Percentiles rank a stretch among this genome's conserved stretches.
Evolutionary conservation across 345 rosid genomes (phyloP).

Genomic region (Lepidium aucheri): DNA sequence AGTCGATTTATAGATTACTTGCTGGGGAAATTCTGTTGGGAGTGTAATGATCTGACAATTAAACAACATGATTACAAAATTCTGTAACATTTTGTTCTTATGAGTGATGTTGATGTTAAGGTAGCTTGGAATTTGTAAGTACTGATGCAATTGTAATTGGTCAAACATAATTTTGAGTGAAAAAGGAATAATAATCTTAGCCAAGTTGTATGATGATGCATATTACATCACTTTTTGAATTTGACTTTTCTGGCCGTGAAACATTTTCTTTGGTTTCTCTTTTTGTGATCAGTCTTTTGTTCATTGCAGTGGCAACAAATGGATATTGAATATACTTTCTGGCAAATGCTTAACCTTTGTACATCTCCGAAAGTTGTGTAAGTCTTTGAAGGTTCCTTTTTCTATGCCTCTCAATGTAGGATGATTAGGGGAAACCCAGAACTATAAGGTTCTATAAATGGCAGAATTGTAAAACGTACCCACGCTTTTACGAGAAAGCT

Average conservation of each 20-base stretch:
- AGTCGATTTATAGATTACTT: not conserved
- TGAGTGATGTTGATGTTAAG: not conserved
- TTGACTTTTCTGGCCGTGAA: not conserved
- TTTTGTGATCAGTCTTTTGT: slow-evolving; percentile 11
- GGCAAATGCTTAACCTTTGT: slow-evolving; percentile 99
- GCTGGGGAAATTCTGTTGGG: not conserved
- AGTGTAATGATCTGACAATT: not conserved
- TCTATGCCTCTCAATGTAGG: not conserved
- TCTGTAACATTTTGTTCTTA: not conserved
- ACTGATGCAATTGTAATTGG: not conserved
- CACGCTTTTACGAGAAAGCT: not conserved
- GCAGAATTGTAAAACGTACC: not conserved
- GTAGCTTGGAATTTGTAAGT: not conserved
- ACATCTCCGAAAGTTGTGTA: slow-evolving; percentile 98
- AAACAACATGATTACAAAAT: not conserved
- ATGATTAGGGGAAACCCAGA: not conserved
- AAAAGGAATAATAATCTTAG: not conserved
- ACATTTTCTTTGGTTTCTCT: not conserved
- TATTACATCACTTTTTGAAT: not conserved
- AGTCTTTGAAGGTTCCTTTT: slow-evolving; percentile 24
- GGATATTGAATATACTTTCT: slow-evolving; percentile 98
- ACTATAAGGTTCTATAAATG: not conserved
- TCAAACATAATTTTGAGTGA: not conserved
- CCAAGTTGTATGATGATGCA: not conserved
- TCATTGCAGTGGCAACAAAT: slow-evolving; percentile 95